Evolutionary conservation across 2,329 filamentous ascomycete genomes (phyloP).

Genomic region (Aspergillus sp.): DNA sequence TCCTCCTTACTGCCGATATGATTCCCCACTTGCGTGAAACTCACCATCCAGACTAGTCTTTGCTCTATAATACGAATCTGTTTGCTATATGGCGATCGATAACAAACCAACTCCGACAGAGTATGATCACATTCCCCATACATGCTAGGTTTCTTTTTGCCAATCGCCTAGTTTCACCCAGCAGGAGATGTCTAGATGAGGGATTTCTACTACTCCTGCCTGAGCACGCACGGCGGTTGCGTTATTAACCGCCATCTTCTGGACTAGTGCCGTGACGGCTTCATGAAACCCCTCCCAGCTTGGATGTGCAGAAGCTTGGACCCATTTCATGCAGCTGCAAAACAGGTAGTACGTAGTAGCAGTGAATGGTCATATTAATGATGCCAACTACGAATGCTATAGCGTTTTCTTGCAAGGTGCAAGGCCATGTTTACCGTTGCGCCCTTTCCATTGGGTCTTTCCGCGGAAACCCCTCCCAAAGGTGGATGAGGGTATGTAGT

Average conservation of each 20-base stretch:
- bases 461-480: constrained; percentile 15
- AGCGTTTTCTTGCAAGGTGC: neutral
- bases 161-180: neutral
- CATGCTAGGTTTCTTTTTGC: no score
- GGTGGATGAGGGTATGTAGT: neutral
- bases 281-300: neutral
- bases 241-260: neutral
- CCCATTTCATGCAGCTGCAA: neutral
- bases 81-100: no score
- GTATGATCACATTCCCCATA: no score
- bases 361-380: neutral
- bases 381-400: neutral
- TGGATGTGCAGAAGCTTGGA: constrained; percentile 1
- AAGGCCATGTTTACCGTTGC: constrained; percentile 4
- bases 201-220: neutral
- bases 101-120: no score
- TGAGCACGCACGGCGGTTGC: neutral
- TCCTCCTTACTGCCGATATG: no score
- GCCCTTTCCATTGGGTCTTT: constrained; percentile 10
- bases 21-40: neutral
- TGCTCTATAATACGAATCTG: neutral
- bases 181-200: neutral
- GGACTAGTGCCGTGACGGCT: neutral
- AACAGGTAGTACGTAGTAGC: neutral
- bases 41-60: constrained; percentile 7